A percentile compares a stretch with the other conserved stretches of the same genome.
These are phyloP conservation scores for Aphanomyces stellatus DNA, from an alignment of 352 stramenopile species.

Conservation along the genomic window DNA sequence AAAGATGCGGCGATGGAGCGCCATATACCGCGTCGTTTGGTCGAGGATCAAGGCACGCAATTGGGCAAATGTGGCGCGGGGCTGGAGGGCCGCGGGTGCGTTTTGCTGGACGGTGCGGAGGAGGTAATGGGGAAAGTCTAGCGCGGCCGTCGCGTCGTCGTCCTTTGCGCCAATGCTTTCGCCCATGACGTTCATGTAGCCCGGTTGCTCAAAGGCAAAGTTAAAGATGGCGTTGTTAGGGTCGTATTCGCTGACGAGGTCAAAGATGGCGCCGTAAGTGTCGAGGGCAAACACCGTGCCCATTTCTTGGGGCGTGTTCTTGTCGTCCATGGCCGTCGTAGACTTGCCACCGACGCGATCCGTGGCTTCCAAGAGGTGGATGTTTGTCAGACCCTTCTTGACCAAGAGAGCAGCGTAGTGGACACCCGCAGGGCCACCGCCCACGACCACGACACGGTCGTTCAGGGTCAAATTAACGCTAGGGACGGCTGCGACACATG, in stretches of 20 bases:
- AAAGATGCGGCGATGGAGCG: background rate
- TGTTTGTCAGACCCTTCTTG: constrained; percentile 15
- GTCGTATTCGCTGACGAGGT: background rate
- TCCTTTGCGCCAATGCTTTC: background rate
- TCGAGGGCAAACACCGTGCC: background rate
- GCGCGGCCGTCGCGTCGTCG: background rate
- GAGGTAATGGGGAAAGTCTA: background rate
- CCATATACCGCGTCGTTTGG: background rate
- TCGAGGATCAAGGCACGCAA: background rate
- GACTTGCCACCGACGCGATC: background rate
- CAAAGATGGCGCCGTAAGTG: background rate
- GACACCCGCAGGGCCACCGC: constrained; percentile 13
- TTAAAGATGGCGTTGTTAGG: background rate
- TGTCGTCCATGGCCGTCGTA: background rate
- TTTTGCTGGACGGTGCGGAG: background rate
- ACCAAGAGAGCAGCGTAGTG: constrained; percentile 6
- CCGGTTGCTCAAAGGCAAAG: background rate
- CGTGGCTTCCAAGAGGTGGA: constrained; percentile 14
- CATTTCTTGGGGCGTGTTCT: background rate
- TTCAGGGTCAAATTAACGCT: too few species aligned
- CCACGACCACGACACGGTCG: constrained; percentile 18
- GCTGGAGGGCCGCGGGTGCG: background rate
- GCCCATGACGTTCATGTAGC: background rate
- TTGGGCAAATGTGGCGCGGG: background rate
- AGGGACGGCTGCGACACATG: too few species aligned